phyloP scores from a whole-genome alignment of 106 monocot genomes.

The Amphibolis antarctica region DNA sequence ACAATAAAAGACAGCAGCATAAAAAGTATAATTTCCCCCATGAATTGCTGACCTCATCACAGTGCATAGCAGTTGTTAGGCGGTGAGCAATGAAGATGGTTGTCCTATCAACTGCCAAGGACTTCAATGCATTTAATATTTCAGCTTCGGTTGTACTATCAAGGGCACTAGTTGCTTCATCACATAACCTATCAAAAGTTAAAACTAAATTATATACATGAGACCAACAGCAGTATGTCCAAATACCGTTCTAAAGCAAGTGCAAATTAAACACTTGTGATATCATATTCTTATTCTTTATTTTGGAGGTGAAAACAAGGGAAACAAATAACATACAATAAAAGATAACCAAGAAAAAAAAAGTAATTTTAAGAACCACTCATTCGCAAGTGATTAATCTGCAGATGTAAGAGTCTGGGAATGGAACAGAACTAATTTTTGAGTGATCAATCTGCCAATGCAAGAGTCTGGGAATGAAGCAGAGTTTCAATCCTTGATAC shows the following conservation, averaged over 20 bases:
- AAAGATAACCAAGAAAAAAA: no score
- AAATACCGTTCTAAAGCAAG: background rate
- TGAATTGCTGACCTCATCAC: constrained; percentile 63
- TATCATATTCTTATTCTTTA: no score
- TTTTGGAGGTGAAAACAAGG: no score
- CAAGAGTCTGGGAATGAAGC: no score
- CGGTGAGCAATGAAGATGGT: constrained; percentile 95
- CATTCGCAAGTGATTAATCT: no score
- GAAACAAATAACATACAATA: no score
- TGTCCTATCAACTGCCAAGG: constrained; percentile 66
- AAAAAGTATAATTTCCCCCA: background rate
- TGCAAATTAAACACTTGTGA: background rate
- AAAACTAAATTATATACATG: background rate
- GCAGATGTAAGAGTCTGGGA: no score
- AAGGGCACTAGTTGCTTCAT: constrained; percentile 97
- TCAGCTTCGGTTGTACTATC: constrained; percentile 97
- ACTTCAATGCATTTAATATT: constrained; percentile 76
- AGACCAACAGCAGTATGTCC: background rate
- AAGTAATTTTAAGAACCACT: no score
- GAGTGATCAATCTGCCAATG: no score
- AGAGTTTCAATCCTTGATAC: no score
- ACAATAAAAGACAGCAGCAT: background rate
- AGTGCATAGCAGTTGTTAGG: constrained; percentile 96
- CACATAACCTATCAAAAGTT: constrained; percentile 53
- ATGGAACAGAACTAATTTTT: no score